Base-by-base conservation (phyloP, 257 asterid species). In the Fraxinus quadrangulata region DNA sequence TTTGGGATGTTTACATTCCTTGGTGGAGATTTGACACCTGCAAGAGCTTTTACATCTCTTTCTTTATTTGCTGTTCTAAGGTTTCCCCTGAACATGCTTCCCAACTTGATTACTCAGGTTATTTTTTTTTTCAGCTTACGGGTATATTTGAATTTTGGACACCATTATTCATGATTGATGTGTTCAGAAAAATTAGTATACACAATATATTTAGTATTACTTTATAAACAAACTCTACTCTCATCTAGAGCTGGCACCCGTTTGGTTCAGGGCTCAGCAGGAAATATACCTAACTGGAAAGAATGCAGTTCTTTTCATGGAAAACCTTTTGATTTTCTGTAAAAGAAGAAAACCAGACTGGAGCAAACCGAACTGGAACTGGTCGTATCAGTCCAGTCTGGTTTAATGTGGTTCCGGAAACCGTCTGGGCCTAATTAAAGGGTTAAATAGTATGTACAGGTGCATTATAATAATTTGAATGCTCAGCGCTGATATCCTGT, bases 51-150 rank as follows among this genome's bases (percentile, higher is more conserved):
- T 84, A 90, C 98, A 9, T 89, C 96, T 56, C 91, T 94, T 82
- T 89, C 98, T 67, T 87, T 94, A 74, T 94, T 94, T 85, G 72
- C 95, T 14, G 89, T 94, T 75, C 90, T 94, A 80, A 86, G 97
- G 34, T 80, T 66, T 73, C 98, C 98, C 17, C 86, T 92, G 56
- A 88, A 86, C 85, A 87, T 92, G 97, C 96, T 94, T 45, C 98
- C 97, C 47, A 94, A 88, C 86, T 74, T 92, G 86, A 92, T 94
- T 51, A 92, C 98, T 72, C 97, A 92, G 98, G 98, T 93, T 80
- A 76, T 37, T 33, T 63, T 37, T 33, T 73, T 71, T 72, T 40
- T n/a, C 65, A 54, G 34, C 61, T 65, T n/a, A 67, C 47, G 37
- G 72, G 26, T 78, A 51, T 45, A 68, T 49, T 31, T 68, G 42